Base-by-base conservation (phyloP, 2,329 filamentous ascomycete genomes). In the Pestalotiopsis fici region DNA sequence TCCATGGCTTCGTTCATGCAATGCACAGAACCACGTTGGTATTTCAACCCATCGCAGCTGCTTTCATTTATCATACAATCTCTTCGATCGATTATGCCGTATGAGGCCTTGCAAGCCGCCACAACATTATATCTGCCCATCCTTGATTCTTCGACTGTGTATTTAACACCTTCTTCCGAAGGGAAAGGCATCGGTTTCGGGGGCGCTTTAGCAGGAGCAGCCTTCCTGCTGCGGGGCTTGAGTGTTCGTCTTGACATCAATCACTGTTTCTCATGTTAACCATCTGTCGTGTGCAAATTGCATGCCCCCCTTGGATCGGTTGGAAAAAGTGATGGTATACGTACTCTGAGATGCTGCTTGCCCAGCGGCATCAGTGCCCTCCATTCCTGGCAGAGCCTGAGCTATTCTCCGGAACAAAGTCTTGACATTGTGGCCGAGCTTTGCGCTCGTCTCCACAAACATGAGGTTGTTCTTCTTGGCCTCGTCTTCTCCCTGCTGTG, bases 401-500 rank as follows among this genome's bases (percentile, higher is more conserved):
- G 97, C 96, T 88, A 99, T 99, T 85, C 94, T 92, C 86, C 95
- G 93, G 85, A 99, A 99, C 67, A 99, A 85, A 73, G 92, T 93
- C 87, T 99, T 99, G 74, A 99, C 97, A 78, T 99, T 99, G 82
- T 98, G 94, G 54, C 97, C 95, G 13, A 97, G 87, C 87, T 99
- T 99, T 65, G 96, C 96, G 80, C 94, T 98, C 65, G 96, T 99
- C 86, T 99, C 96, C 75, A 99, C 96, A 78, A 99, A 99, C 93
- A 99, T 98, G 73, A 98, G 85, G 72, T 96, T 96, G 81, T 97
- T 95, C 86, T 95, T 95, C 88, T 97, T 97, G 56, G 95, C 95
- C 83, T 99, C 96, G 75, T 98, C 96, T 81, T 99, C 96, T 68
- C 96, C 96, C 81, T 98, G 95, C 77, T 93, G 91, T 43, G 94